Conservation (phyloP, 1,139 yeast genomes). For the Saccharomyces hybrid region DNA sequence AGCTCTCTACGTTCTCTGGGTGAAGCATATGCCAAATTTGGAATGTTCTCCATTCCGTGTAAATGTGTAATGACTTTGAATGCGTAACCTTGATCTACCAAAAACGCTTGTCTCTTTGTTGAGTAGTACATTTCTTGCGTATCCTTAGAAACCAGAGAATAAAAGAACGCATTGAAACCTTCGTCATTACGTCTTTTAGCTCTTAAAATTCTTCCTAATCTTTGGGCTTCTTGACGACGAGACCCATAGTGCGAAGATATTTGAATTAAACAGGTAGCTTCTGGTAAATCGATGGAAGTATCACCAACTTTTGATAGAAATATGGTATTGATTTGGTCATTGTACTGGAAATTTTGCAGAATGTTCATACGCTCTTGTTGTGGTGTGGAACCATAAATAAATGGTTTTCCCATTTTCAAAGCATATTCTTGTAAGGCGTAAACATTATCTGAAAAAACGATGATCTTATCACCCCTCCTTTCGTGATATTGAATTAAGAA, state of each 20-base stretch:
- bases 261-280: slow-evolving; percentile 95
- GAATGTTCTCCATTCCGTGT: slow-evolving; percentile 92
- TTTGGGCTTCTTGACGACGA: slow-evolving; percentile 98
- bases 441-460: slow-evolving; percentile 95
- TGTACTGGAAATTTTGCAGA: slow-evolving; percentile 91
- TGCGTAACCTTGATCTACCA: slow-evolving; percentile 98
- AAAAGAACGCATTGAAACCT: slow-evolving; percentile 97
- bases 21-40: slow-evolving; percentile 84
- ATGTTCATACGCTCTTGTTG: slow-evolving; percentile 98
- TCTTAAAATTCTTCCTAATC: slow-evolving; percentile 88
- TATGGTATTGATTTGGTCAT: slow-evolving; percentile 90
- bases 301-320: slow-evolving; percentile 96
- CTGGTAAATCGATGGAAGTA: slow-evolving; percentile 95
- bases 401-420: slow-evolving; percentile 84
- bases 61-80: slow-evolving; percentile 96
- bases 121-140: slow-evolving; percentile 99
- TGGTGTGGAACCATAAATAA: slow-evolving; percentile 94
- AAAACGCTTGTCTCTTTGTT: slow-evolving; percentile 93
- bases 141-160: slow-evolving; percentile 91
- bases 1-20: slow-evolving; percentile 88
- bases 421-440: slow-evolving; percentile 96
- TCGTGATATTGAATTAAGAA: slow-evolving; percentile 95
- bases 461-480: slow-evolving; percentile 92
- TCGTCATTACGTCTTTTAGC: slow-evolving; percentile 98
- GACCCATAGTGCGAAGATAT: slow-evolving; percentile 98